Evolutionary conservation across 2,329 filamentous ascomycete genomes (phyloP), one percentile per base, ranked within the genome.

Genomic region (Lanzia echinophila): DNA sequence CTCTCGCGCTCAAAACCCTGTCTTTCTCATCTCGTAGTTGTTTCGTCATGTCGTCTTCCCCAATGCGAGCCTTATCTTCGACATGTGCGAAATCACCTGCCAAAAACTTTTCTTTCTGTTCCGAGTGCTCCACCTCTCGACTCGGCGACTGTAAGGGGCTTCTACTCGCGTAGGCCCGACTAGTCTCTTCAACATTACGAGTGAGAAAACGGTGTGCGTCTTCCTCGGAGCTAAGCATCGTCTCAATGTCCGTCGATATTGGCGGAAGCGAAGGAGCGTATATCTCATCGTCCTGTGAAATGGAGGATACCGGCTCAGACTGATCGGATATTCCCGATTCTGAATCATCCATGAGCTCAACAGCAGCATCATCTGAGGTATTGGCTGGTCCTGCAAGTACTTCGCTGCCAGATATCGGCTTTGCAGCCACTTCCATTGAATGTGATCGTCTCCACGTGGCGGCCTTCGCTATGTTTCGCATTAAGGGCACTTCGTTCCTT

Each of bases 21-120:
- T 67, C 66, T 42, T 63, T 62, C 50, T 67, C 66, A 41, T 63
- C 62, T 44, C 60, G 50, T 10, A 69, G 56, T 55, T 65, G 60
- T 54, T 69, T 69, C 49, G 72, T 71, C 36, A 44, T 44, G 22
- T 44, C 41, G 3, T 71, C 68, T 0, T 69, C 69, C 0, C 63
- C 62, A 1, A 70, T 62, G 10, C 74, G 62, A 15, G 67, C 70
- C 60, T 75, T 76, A 13, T 71, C 70, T 54, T 75, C 73, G 0
- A 70, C 53, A 22, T 71, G 67, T 0, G 65, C 63, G 0, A 68
- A 60, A 42, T 75, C 73, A 0, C 67, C 67, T 0, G 63, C 56
- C 1, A 69, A 64, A 38, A 73, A 75, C 54, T 76, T 76, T 44
- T 76, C 73, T 3, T 69, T 69, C 11, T 64, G 55, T 0, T 63